Evolutionary conservation across 768 basidiomycete species (phyloP), one percentile per base, ranked within the genome.

Genomic region (Termitomyces sp.): DNA sequence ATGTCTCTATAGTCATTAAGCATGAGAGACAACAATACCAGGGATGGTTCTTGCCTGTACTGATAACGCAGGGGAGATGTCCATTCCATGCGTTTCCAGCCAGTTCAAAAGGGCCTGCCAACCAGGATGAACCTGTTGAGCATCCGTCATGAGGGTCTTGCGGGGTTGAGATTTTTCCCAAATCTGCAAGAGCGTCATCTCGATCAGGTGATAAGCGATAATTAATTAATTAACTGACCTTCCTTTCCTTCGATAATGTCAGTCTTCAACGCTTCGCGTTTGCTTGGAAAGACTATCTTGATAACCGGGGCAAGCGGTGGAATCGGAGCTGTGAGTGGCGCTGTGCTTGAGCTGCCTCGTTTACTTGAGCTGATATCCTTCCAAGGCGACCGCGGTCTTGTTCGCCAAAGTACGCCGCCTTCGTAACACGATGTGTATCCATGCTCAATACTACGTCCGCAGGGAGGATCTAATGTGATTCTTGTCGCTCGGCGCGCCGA

Each of bases 281-380:
- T 94, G n/a, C 69, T 87, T 41, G 88, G 88, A 65, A 93, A 94
- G 73, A 92, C 86, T 34, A 88, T 93, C 57, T 81, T 96, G 51
- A 81, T 96, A 60, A 96, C 94, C 29, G 94, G 94, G 22, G 93
- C 94, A 4, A 91, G 89, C 68, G 83, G 87, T 44, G 94, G 94
- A 45, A 96, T 96, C 62, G 94, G 94, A 56, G 88, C 92, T 55
- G 91, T 92, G 66, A 68, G 87, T 58, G 72, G n/a, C 22, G 33
- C 34, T 22, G 51, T 47, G 9, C n/a, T 48, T 10, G 9, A 24
- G 9, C 29, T 44, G 16, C 7, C 20, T 13, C 8, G 20, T 39
- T 24, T 20, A 13, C 44, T 58, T 42, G 18, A 47, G 31, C 26
- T 58, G 26, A 39, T 42, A 24, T 56, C 16, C 28, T 47, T 42